These are phyloP conservation scores for Sistotremastrum niveocremeum DNA, from an alignment of 768 basidiomycete genomes.

Conservation along the genomic window DNA sequence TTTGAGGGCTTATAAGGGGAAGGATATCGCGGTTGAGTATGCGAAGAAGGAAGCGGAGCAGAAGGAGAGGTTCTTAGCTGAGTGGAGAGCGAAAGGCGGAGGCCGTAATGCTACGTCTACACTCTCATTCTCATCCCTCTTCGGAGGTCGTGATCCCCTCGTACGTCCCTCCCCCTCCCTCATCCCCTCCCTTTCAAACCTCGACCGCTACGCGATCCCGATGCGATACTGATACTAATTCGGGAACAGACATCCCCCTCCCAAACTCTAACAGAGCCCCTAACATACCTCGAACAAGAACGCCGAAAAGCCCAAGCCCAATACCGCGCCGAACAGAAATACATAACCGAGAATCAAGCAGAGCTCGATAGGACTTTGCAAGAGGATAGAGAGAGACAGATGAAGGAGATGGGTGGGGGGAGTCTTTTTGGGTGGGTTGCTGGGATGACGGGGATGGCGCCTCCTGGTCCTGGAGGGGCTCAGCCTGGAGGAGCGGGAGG, in stretches of 20 bases:
- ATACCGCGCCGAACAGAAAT: conserved; percentile 41
- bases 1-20: conserved; percentile 70
- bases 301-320: conserved; percentile 35
- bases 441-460: no score
- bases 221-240: no score
- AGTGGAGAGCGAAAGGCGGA: conserved; percentile 50
- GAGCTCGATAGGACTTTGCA: conserved; percentile 37
- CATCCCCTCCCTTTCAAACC: neutral
- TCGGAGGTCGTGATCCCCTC: no score
- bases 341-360: conserved; percentile 35
- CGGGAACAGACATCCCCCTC: conserved; percentile 13
- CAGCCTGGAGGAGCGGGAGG: no score
- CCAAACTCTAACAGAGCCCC: conserved; percentile 17
- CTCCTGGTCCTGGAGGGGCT: no score
- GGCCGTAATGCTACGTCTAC: neutral
- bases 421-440: no score
- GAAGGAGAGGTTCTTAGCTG: conserved; percentile 63
- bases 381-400: conserved; percentile 36
- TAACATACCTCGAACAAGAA: conserved; percentile 41
- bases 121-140: no score
- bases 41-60: conserved; percentile 77
- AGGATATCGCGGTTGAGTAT: conserved; percentile 82
- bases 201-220: neutral
- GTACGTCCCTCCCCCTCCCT: no score
- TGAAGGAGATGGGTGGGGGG: conserved; percentile 30